These are phyloP conservation scores for Trapa bicornis DNA, from an alignment of 345 rosid genomes.

Conservation along the genomic window DNA sequence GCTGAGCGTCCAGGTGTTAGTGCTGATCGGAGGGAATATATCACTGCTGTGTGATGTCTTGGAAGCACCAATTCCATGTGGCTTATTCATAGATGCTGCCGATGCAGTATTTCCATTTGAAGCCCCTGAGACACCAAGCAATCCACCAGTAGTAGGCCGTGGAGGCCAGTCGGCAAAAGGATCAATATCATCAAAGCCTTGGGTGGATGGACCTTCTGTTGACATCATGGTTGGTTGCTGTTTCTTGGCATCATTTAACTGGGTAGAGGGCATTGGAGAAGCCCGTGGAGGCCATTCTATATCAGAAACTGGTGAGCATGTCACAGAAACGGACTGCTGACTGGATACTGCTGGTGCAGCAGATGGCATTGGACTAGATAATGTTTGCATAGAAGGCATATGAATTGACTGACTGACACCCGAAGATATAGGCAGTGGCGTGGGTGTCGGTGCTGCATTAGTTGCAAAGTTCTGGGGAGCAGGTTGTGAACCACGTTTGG, in stretches of 20 bases:
- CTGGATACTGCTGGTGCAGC: constrained; percentile 15
- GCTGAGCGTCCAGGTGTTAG: constrained; percentile 42
- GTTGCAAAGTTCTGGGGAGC: background rate
- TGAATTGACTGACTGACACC: constrained; percentile 23
- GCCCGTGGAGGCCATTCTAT: constrained; percentile 87
- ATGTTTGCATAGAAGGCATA: constrained; percentile 22
- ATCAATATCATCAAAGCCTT: constrained; percentile 55
- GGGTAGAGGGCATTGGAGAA: constrained; percentile 22
- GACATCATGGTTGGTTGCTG: constrained; percentile 16
- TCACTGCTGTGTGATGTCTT: constrained; percentile 7
- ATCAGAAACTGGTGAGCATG: constrained; percentile 65
- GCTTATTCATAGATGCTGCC: too few relatives aligned
- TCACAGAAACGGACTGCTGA: constrained; percentile 25
- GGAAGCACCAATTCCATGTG: constrained; percentile 15
- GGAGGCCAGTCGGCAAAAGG: constrained; percentile 97
- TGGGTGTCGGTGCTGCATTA: background rate
- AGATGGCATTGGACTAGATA: constrained; percentile 24
- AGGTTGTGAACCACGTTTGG: constrained; percentile 25
- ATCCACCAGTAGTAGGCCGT: constrained; percentile 19
- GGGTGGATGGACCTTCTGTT: constrained; percentile 26
- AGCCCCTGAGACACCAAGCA: constrained; percentile 23
- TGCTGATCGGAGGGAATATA: constrained; percentile 21
- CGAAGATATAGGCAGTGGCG: too few relatives aligned
- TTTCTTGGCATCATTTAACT: constrained; percentile 21
- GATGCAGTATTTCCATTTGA: constrained; percentile 12